phyloP scores from a whole-genome alignment of 225 moss, liverwort and hornwort species.

The Bryoerythrophyllum caledonicum region DNA sequence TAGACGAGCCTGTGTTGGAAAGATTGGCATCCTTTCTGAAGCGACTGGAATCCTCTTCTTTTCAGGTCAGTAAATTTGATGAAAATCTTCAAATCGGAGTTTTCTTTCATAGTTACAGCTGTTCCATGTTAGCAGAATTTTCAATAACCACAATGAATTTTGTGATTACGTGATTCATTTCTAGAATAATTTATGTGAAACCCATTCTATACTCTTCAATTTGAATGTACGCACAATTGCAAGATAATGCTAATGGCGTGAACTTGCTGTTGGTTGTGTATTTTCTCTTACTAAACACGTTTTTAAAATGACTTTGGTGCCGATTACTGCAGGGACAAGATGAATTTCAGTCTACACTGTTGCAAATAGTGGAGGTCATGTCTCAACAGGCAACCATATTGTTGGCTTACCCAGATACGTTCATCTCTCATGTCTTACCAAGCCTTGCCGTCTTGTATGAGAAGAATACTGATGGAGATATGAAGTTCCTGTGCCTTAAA shows the following conservation, averaged over 20 bases:
- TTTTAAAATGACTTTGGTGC: constrained; percentile 1
- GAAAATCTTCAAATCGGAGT: neutral
- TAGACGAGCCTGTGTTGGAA: constrained; percentile 54
- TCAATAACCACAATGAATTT: neutral
- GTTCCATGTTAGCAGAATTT: neutral
- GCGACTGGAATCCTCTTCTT: constrained; percentile 61
- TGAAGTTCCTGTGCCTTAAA: constrained; percentile 71
- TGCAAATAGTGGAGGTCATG: constrained; percentile 78
- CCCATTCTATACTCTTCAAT: neutral
- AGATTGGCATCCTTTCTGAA: constrained; percentile 62
- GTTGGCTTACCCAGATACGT: constrained; percentile 64
- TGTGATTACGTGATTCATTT: neutral
- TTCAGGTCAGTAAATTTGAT: constrained; percentile 41
- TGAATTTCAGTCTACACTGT: constrained; percentile 71
- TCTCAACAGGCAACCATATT: constrained; percentile 63
- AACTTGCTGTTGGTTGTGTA: neutral
- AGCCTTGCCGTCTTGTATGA: constrained; percentile 66
- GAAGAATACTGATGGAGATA: constrained; percentile 69
- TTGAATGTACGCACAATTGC: neutral
- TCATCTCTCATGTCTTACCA: constrained; percentile 62
- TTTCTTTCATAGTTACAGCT: neutral
- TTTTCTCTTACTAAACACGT: neutral
- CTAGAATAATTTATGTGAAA: neutral
- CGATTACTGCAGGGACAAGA: constrained; percentile 48
- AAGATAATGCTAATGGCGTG: neutral